Base-by-base conservation (phyloP, 2,329 filamentous ascomycete species). In the Fusarium drepaniforme region DNA sequence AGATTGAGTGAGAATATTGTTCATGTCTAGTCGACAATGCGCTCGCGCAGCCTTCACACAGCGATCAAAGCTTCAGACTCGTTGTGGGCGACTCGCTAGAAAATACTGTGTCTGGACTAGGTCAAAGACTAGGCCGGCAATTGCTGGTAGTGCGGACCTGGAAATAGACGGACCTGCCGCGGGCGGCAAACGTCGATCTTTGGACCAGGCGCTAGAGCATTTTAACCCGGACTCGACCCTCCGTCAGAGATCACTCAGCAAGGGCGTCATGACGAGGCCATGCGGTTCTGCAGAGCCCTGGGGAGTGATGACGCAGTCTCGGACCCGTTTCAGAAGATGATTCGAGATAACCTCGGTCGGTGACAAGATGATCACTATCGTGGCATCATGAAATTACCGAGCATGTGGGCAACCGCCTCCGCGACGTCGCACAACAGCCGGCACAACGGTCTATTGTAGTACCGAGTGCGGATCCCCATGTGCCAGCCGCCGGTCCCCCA, bases 181-280 rank as follows among this genome's bases (percentile, higher is more conserved):
- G 75, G 70, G 74, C 77, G 77, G 75, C 77, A 78, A 73, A 78
- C 74, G 77, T 79, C 75, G 77, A 78, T 79, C 77, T 71, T 69
- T 66, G 72, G 67, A 46, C 67, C 62, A 69, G 60, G 75, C 73
- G 75, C 75, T 78, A 78, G 65, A 75, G 66, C 68, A 59, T 60
- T 56, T 23, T 18, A 37, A 58, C 53, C 73, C 73, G 73, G 73
- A 75, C 67, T 75, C 70, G 75, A 75, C 66, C 44, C 70, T 75
- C 73, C 70, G 70, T 56, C 66, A 42, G 58, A 67, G 42, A 57
- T 61, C 62, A 30, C 51, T 57, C 23, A 57, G 37, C 38, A 51
- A 67, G 46, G 37, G 15, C 28, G 21, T 30, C 23, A 30, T 53
- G 11, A 28, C 46, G 25, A 65, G 21, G 49, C 62, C 35, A 57